Evolutionary conservation across 2,329 filamentous ascomycete species (phyloP).

Genomic region (Paraphaeosphaeria sporulosa): DNA sequence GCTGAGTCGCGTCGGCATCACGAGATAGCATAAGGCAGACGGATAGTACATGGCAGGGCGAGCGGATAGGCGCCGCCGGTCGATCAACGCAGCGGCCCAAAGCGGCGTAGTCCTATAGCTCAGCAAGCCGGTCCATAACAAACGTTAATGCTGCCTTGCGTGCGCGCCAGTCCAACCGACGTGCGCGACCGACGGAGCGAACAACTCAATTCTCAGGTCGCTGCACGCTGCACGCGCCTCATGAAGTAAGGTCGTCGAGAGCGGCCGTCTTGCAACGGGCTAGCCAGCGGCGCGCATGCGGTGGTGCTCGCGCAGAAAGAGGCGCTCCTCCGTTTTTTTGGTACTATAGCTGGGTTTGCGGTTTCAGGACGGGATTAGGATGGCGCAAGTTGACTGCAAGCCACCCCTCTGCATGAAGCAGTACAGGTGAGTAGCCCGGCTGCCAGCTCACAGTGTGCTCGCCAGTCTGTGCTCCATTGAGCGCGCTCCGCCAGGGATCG

Average conservation of each 20-base stretch:
- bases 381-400: constrained; percentile 8
- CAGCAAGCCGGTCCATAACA: constrained; percentile 1
- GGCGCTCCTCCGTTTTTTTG: constrained; percentile 5
- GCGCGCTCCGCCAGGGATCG: not conserved
- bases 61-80: constrained; percentile 11
- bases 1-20: not conserved
- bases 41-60: constrained; percentile 9
- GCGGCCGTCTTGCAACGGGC: not conserved
- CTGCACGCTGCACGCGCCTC: constrained; percentile 1
- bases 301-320: constrained; percentile 1
- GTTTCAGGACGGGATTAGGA: constrained; percentile 9
- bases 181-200: not conserved
- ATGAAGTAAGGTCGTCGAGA: not conserved
- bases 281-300: not conserved
- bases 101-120: constrained; percentile 1
- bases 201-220: not conserved
- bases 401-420: not conserved
- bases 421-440: not conserved
- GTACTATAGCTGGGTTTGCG: constrained; percentile 7
- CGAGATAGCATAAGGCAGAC: constrained; percentile 4
- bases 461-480: not conserved
- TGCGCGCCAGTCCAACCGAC: constrained; percentile 6
- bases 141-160: constrained; percentile 9
- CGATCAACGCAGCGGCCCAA: constrained; percentile 9
- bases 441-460: not conserved